A percentile compares a stretch with the other conserved stretches of the same genome.
These are phyloP conservation scores for Mikania micrantha DNA, from an alignment of 129 eudicot species.

Conservation along the genomic window DNA sequence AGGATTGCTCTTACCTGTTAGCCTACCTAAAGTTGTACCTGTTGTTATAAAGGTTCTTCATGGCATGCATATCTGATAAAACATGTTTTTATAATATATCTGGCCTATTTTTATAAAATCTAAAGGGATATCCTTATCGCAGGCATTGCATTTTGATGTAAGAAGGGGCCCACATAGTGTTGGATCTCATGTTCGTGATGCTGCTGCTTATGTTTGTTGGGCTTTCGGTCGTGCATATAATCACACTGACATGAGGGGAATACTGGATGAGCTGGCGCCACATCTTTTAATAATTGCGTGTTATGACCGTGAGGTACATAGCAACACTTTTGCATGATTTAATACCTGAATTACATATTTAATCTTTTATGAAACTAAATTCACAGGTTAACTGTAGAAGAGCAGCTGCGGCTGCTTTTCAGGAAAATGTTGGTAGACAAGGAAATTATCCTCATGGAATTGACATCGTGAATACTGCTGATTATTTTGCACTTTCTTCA, in stretches of 20 bases:
- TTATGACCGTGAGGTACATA: slow-evolving; percentile 93
- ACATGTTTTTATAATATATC: not conserved
- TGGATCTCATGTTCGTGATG: slow-evolving; percentile 98
- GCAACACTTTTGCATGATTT: slow-evolving; percentile 3
- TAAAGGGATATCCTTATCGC: slow-evolving; percentile 4
- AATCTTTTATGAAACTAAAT: not conserved
- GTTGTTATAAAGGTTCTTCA: slow-evolving; percentile 73
- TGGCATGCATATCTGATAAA: not conserved
- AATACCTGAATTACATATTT: not conserved
- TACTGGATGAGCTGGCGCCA: slow-evolving; percentile 82
- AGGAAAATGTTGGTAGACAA: slow-evolving; percentile 98
- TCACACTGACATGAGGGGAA: slow-evolving; percentile 78
- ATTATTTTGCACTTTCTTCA: slow-evolving; percentile 97
- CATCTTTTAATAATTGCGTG: slow-evolving; percentile 86
- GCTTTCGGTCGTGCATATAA: slow-evolving; percentile 97
- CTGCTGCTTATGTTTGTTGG: slow-evolving; percentile 99
- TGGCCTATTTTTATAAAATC: not conserved
- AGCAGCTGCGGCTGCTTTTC: slow-evolving; percentile 99
- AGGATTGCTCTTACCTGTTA: slow-evolving; percentile 92
- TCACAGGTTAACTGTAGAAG: slow-evolving; percentile 96
- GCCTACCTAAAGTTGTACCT: slow-evolving; percentile 93
- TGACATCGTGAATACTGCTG: slow-evolving; percentile 92
- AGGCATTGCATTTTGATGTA: slow-evolving; percentile 94
- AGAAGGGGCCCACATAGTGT: slow-evolving; percentile 99
- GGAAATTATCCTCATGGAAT: slow-evolving; percentile 94